These are phyloP conservation scores for Fusarium concolor DNA, from an alignment of 2,329 filamentous ascomycete genomes.

Conservation along the genomic window DNA sequence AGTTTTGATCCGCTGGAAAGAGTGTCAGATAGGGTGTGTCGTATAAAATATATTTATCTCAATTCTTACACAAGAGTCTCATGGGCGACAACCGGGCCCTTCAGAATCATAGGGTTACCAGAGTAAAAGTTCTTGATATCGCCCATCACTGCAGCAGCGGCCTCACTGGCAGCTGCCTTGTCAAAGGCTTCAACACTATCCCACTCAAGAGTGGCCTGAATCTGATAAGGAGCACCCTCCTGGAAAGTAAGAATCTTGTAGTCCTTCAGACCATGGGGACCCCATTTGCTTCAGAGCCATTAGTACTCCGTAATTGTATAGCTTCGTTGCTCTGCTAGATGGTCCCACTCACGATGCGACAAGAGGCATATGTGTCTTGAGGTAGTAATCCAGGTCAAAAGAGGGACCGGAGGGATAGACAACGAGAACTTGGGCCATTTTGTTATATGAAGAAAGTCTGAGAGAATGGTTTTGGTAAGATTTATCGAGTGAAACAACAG, in stretches of 20 bases:
- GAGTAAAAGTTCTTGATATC: slow-evolving; percentile 42
- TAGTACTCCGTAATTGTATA: not conserved
- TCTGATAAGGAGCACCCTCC: slow-evolving; percentile 35
- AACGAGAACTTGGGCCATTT: slow-evolving; percentile 44
- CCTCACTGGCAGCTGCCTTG: slow-evolving; percentile 19
- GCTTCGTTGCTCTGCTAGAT: not conserved
- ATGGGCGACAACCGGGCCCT: slow-evolving; percentile 32
- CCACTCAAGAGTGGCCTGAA: slow-evolving; percentile 44
- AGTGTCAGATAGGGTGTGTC: not conserved
- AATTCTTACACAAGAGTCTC: slow-evolving; percentile 10
- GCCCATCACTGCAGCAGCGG: slow-evolving; percentile 27
- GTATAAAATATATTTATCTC: not conserved
- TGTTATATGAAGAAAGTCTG: not conserved
- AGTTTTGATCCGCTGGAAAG: not conserved
- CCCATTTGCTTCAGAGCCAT: slow-evolving; percentile 32
- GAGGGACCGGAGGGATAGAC: slow-evolving; percentile 44
- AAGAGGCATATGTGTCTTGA: slow-evolving; percentile 46
- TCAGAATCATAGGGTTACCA: slow-evolving; percentile 35
- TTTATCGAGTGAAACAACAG: not conserved
- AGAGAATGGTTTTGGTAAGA: not conserved
- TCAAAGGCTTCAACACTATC: slow-evolving; percentile 36
- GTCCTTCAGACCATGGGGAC: slow-evolving; percentile 30
- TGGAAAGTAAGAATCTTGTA: slow-evolving; percentile 41
- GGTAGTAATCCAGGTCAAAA: slow-evolving; percentile 45
- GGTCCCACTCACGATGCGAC: slow-evolving; percentile 33